phyloP scores from a whole-genome alignment of 176 grass and related monocot genomes.

The Oropetium thomaeum region DNA sequence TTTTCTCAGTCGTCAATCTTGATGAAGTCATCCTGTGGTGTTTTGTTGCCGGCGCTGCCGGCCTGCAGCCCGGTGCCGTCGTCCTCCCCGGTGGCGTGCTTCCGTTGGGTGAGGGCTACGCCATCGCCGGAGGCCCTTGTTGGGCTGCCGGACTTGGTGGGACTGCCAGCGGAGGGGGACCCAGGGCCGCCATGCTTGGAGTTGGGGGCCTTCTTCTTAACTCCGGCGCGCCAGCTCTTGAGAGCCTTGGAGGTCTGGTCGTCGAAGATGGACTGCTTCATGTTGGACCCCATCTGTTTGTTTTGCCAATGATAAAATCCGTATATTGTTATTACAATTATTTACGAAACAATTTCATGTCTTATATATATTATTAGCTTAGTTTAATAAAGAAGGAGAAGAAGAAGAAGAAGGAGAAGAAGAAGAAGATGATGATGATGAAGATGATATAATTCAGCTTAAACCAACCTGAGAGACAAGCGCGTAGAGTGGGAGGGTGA shows the following conservation, averaged over 20 bases:
- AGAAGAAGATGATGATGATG: background rate
- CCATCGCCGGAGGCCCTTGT: background rate
- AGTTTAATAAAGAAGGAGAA: too few relatives aligned
- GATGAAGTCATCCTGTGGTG: conserved; percentile 38
- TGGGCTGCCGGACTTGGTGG: conserved; percentile 17
- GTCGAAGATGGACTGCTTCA: conserved; percentile 98
- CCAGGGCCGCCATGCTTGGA: conserved; percentile 32
- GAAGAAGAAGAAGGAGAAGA: too few relatives aligned
- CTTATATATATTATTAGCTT: too few relatives aligned
- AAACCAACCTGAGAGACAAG: background rate
- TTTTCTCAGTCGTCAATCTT: conserved; percentile 40
- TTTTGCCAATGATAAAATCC: too few relatives aligned
- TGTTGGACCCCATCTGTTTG: conserved; percentile 77
- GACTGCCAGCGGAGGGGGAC: conserved; percentile 21
- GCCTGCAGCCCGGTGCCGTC: conserved; percentile 23
- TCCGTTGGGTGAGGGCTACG: conserved; percentile 15
- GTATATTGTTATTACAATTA: too few relatives aligned
- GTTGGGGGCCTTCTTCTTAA: conserved; percentile 57
- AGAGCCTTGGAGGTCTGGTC: conserved; percentile 95
- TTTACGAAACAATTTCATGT: too few relatives aligned
- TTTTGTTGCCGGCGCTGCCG: background rate
- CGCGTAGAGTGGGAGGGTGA: conserved; percentile 14
- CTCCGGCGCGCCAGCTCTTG: conserved; percentile 83
- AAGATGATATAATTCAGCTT: too few relatives aligned
- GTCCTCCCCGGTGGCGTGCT: conserved; percentile 6